Conservation (phyloP, 108 stramenopile species). For the Schizochytrium sp. region DNA sequence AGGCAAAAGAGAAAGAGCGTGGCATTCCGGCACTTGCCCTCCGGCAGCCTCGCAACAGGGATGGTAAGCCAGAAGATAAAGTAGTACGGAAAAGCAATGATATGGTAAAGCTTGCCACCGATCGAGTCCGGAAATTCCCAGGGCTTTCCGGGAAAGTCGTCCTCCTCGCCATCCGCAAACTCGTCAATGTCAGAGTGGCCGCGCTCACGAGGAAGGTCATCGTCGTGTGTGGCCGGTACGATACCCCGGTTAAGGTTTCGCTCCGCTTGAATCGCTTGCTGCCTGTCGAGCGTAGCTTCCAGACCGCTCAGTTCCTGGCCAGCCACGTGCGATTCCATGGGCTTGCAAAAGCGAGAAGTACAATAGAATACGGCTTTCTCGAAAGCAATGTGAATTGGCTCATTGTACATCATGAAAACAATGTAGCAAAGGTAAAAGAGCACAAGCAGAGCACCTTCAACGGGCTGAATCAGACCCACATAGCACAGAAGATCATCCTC, state of each 20-base stretch:
- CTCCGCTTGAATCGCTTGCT: neutral
- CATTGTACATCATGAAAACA: constrained; percentile 19
- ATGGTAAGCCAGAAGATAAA: constrained; percentile 16
- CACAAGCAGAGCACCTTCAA: neutral
- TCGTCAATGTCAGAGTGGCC: neutral
- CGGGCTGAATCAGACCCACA: neutral
- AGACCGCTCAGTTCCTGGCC: neutral
- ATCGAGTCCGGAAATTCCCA: neutral
- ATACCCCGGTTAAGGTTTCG: neutral
- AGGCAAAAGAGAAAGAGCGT: constrained; percentile 30
- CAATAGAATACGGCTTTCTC: neutral
- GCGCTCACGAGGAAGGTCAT: neutral
- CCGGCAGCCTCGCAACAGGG: neutral
- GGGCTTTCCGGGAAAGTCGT: neutral
- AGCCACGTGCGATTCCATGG: neutral
- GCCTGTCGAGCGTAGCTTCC: neutral
- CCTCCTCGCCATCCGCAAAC: neutral
- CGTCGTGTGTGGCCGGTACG: neutral
- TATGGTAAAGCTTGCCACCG: neutral
- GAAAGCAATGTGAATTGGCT: neutral
- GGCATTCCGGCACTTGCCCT: neutral
- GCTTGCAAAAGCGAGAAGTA: neutral
- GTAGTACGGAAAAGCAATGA: constrained; percentile 1
- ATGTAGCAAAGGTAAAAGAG: constrained; percentile 19
- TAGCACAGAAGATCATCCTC: neutral